These are phyloP conservation scores for Aureobasidium sp. DNA, from an alignment of 2,329 filamentous ascomycete species.

Conservation along the genomic window DNA sequence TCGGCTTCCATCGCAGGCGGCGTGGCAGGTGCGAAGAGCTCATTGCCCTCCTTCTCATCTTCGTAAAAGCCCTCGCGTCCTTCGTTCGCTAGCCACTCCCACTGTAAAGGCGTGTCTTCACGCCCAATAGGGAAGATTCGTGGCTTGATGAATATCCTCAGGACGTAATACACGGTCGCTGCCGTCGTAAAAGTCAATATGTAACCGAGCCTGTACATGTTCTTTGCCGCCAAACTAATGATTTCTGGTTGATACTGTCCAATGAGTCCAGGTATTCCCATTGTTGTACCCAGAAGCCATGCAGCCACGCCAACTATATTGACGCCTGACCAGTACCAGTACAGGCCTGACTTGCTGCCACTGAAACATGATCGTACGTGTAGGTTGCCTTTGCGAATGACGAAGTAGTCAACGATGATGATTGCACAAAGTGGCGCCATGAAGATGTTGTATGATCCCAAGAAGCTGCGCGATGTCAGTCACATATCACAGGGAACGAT, in stretches of 20 bases:
- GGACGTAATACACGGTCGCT: slow-evolving; percentile 7
- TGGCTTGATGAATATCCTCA: background rate
- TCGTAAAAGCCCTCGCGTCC: slow-evolving; percentile 13
- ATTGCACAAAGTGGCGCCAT: slow-evolving; percentile 32
- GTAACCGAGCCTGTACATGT: slow-evolving; percentile 4
- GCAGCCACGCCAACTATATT: slow-evolving; percentile 7
- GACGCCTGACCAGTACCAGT: slow-evolving; percentile 9
- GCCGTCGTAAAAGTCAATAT: slow-evolving; percentile 11
- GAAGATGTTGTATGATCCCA: slow-evolving; percentile 35
- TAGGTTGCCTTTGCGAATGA: slow-evolving; percentile 32
- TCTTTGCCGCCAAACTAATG: slow-evolving; percentile 7
- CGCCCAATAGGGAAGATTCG: background rate
- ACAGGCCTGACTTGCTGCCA: background rate
- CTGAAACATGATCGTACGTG: slow-evolving; percentile 32
- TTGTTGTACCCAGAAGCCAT: slow-evolving; percentile 10
- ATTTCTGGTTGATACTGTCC: slow-evolving; percentile 13
- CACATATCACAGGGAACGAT: background rate
- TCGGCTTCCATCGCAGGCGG: slow-evolving; percentile 7
- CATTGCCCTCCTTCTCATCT: slow-evolving; percentile 1
- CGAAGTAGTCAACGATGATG: slow-evolving; percentile 34
- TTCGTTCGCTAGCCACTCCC: slow-evolving; percentile 13
- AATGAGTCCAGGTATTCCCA: slow-evolving; percentile 13
- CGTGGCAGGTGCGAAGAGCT: slow-evolving; percentile 11
- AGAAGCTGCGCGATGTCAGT: slow-evolving; percentile 25
- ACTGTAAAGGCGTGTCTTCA: slow-evolving; percentile 5